A percentile compares a stretch with the other conserved stretches of the same genome.
phyloP scores from a whole-genome alignment of 805 yeast genomes.

The Nakazawaea wickerhamii region DNA sequence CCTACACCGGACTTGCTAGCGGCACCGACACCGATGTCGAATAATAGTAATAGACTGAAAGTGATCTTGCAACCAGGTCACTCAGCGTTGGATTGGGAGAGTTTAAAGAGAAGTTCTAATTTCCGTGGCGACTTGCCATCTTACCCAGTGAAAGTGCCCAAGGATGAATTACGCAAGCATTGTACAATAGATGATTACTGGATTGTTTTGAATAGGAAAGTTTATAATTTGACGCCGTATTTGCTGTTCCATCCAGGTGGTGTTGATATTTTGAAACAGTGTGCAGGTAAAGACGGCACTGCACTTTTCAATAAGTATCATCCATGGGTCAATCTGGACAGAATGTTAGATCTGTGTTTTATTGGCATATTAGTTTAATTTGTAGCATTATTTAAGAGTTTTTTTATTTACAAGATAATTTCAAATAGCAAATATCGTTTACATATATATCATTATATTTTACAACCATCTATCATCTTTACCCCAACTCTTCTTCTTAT shows the following conservation, averaged over 20 bases:
- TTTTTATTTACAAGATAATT: too few species aligned
- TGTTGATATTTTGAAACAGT: slow-evolving; percentile 61
- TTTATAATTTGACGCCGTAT: slow-evolving; percentile 83
- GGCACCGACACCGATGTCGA: slow-evolving; percentile 8
- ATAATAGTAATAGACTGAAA: slow-evolving; percentile 34
- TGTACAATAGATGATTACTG: slow-evolving; percentile 65
- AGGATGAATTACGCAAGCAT: slow-evolving; percentile 58
- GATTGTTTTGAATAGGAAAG: slow-evolving; percentile 76
- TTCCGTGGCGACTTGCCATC: slow-evolving; percentile 48
- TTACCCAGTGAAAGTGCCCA: slow-evolving; percentile 53
- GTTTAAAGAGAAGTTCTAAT: slow-evolving; percentile 42
- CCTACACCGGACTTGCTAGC: background rate
- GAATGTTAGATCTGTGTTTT: slow-evolving; percentile 71
- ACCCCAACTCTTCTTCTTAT: slow-evolving; percentile 13
- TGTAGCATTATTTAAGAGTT: background rate
- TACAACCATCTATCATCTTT: slow-evolving; percentile 11
- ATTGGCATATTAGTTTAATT: slow-evolving; percentile 49
- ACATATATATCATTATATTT: slow-evolving; percentile 2
- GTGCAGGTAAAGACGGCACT: slow-evolving; percentile 86
- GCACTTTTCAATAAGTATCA: slow-evolving; percentile 64
- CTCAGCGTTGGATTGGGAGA: slow-evolving; percentile 87
- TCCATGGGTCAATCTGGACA: slow-evolving; percentile 73
- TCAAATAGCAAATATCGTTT: too few species aligned
- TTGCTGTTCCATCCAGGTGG: slow-evolving; percentile 94
- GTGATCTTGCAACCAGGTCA: slow-evolving; percentile 71